Evolutionary conservation across 768 basidiomycete species (phyloP).

Genomic region (Mycena floridula): DNA sequence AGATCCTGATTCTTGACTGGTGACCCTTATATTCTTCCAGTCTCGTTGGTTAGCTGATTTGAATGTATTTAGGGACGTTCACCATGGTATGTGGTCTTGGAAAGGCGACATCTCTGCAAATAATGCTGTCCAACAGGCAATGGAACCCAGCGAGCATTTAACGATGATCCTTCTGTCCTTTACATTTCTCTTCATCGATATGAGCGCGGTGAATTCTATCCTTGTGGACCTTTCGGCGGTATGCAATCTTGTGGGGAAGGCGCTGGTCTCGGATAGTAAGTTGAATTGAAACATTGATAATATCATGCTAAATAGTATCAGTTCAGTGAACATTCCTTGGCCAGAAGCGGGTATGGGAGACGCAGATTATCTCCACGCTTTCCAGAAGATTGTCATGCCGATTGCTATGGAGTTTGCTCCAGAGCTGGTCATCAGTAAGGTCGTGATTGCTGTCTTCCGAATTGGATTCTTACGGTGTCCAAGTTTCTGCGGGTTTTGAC

Average conservation of each 20-base stretch:
- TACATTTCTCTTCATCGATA: constrained; percentile 96
- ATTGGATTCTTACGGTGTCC: not conserved
- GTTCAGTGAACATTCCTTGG: constrained; percentile 97
- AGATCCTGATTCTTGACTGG: constrained; percentile 93
- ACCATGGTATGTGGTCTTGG: constrained; percentile 59
- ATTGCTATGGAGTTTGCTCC: constrained; percentile 96
- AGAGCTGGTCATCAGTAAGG: constrained; percentile 90
- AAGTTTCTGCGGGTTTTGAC: constrained; percentile 99
- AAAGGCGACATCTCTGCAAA: not conserved
- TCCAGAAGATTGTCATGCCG: constrained; percentile 94
- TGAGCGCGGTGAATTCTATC: constrained; percentile 89
- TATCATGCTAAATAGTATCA: constrained; percentile 23
- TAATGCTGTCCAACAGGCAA: constrained; percentile 55
- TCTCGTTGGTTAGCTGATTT: not conserved
- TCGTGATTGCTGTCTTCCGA: not conserved
- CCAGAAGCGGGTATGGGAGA: constrained; percentile 83
- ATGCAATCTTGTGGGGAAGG: constrained; percentile 85
- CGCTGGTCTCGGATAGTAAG: constrained; percentile 79
- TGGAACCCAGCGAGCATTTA: constrained; percentile 94
- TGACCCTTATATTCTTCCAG: constrained; percentile 29
- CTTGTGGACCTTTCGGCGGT: constrained; percentile 85
- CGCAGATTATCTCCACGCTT: constrained; percentile 94
- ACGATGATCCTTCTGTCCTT: constrained; percentile 85
- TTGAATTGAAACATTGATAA: constrained; percentile 10
- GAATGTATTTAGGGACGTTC: constrained; percentile 75